phyloP scores from a whole-genome alignment of 2,329 filamentous ascomycete genomes.

The Trichoderma guizhouense region DNA sequence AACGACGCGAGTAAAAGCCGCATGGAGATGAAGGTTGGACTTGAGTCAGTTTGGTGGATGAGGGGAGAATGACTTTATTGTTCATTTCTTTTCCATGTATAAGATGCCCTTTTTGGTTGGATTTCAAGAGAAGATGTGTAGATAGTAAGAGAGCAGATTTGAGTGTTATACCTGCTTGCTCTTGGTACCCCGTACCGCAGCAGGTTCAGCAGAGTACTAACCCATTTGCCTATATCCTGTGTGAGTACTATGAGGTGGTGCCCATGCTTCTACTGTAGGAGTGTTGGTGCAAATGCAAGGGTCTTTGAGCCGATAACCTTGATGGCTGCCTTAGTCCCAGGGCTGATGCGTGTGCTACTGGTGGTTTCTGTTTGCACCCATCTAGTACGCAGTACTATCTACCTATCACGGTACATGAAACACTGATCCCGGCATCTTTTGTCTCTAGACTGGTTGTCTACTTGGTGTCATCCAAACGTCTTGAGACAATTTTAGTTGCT shows the following conservation, averaged over 20 bases:
- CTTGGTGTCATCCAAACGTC: background rate
- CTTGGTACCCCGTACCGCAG: background rate
- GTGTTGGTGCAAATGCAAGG: background rate
- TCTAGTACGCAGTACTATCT: background rate
- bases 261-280: background rate
- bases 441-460: background rate
- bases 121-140: background rate
- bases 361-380: background rate
- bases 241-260: background rate
- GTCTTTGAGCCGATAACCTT: background rate
- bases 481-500: background rate
- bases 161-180: background rate
- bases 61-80: background rate
- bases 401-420: background rate
- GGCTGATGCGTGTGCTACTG: background rate
- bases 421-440: background rate
- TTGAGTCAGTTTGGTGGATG: background rate
- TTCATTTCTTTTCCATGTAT: background rate
- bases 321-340: background rate
- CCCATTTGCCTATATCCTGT: background rate
- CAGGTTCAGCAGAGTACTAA: background rate
- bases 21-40: background rate
- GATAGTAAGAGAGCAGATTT: background rate
- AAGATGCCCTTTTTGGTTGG: background rate
- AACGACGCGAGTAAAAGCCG: background rate